Percentiles rank a stretch among this genome's conserved stretches.
Conservation (phyloP, 805 yeast genomes). For the Yamadazyma takamatsuzukensis region DNA sequence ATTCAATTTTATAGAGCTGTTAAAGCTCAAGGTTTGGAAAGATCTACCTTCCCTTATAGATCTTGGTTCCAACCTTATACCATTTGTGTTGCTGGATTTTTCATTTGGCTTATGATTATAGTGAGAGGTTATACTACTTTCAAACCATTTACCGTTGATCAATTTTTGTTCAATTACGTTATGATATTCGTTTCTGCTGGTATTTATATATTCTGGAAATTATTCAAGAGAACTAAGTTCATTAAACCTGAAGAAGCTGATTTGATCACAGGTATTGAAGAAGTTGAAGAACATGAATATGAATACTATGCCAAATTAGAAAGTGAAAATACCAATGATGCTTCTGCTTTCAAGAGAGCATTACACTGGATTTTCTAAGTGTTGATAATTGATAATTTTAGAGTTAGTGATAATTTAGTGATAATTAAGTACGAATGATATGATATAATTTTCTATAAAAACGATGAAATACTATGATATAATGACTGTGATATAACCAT, state of each 20-base stretch:
- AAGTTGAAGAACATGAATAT: constrained; percentile 48
- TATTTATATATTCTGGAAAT: constrained; percentile 33
- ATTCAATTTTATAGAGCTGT: constrained; percentile 39
- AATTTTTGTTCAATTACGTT: constrained; percentile 67
- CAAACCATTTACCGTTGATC: constrained; percentile 59
- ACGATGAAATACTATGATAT: too few species aligned
- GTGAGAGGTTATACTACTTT: constrained; percentile 69
- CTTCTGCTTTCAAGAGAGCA: neutral
- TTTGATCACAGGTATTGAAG: constrained; percentile 41
- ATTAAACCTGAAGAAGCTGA: constrained; percentile 46
- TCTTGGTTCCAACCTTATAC: constrained; percentile 45
- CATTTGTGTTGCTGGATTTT: constrained; percentile 25
- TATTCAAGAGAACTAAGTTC: constrained; percentile 32
- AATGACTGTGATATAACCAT: too few species aligned
- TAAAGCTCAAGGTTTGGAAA: constrained; percentile 36
- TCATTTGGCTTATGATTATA: constrained; percentile 45
- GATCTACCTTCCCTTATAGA: constrained; percentile 35
- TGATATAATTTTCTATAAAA: too few species aligned
- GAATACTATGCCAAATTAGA: constrained; percentile 34
- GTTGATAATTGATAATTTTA: too few species aligned
- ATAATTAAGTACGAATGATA: too few species aligned
- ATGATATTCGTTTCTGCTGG: constrained; percentile 53
- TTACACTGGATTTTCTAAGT: neutral
- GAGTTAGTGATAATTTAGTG: too few species aligned
- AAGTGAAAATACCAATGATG: constrained; percentile 13